Evolutionary conservation across 202 grass and related monocot species (phyloP), one percentile per base, ranked within the genome.

Genomic region (Zoysia matrella): DNA sequence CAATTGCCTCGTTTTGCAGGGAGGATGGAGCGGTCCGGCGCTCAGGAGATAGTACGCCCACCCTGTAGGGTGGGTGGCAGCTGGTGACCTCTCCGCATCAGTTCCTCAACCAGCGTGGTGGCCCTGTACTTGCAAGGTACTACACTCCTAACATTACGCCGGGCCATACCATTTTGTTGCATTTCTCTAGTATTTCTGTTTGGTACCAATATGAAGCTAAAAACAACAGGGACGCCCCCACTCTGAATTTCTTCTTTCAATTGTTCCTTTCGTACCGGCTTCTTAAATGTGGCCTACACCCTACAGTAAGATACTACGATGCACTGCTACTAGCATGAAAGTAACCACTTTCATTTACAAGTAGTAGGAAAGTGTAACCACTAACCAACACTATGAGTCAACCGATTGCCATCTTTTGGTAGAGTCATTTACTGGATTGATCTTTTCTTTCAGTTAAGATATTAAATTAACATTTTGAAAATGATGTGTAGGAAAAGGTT

Each of bases 41-140:
- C 44, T 78, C 48, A 13, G 13, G 52, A 8, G 43, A 53, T 49
- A 18, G 30, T 42, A 53, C 9, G 10, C 46, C 6, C 6, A 47
- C n/a, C n/a, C n/a, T n/a, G n/a, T n/a, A n/a, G n/a, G n/a, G n/a
- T n/a, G n/a, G 18, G 6, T n/a, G 6, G 10, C 42, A 45, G 14
- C 30, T 5, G 10, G 50, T 57, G 51, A 11, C 16, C 69, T 68
- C 62, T 87, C 68, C 47, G 45, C 52, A 73, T 88, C 69, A 30
- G 60, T 52, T 83, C 60, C 39, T 36, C 30, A 36, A 1, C 30
- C 52, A 60, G 83, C 74, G 30, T 22, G 47, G 54, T 81, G 5
- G 12, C n/a, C n/a, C 52, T 72, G 22, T 78, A n/a, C 60, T 67
- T 53, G 80, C 67, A 73, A 53, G 80, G 36, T 77, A 74, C 46